phyloP scores from a whole-genome alignment of 805 yeast species.

The Candida sanyiensis region DNA sequence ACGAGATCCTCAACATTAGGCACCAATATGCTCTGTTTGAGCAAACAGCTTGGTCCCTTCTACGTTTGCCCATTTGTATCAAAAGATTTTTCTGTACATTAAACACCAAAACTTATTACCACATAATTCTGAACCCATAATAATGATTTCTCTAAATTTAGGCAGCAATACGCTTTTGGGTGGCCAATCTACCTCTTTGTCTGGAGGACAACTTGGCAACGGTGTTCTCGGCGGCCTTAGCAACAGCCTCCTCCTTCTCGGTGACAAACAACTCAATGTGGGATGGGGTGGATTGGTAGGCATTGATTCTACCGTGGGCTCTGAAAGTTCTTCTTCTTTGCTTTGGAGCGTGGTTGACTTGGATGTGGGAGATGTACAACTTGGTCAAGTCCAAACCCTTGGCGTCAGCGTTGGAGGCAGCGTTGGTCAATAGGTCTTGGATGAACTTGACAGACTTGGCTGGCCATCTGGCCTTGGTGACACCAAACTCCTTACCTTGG shows the following conservation, averaged over 20 bases:
- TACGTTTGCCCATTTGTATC: background rate
- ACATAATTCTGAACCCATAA: constrained; percentile 9
- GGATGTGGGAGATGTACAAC: constrained; percentile 95
- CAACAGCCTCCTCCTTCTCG: constrained; percentile 91
- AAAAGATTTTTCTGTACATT: constrained; percentile 10
- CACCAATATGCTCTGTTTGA: background rate
- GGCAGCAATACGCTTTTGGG: constrained; percentile 84
- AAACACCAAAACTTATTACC: constrained; percentile 13
- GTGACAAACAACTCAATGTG: constrained; percentile 97
- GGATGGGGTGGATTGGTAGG: constrained; percentile 97
- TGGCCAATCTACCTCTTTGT: constrained; percentile 87
- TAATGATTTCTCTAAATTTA: constrained; percentile 22
- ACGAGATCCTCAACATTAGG: too few species aligned
- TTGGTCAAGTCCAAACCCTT: constrained; percentile 96
- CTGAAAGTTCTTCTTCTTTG: constrained; percentile 99
- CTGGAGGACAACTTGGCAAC: constrained; percentile 75
- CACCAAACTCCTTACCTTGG: constrained; percentile 99
- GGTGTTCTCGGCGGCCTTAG: constrained; percentile 75
- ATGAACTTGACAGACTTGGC: constrained; percentile 95
- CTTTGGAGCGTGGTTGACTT: constrained; percentile 99
- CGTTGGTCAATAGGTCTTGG: constrained; percentile 92
- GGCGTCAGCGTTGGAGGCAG: constrained; percentile 98
- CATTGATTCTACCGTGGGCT: constrained; percentile 99
- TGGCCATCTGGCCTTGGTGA: constrained; percentile 99
- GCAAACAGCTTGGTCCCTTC: too few species aligned